Base-by-base conservation (phyloP, 257 asterid genomes). In the Eustoma russellianum region DNA sequence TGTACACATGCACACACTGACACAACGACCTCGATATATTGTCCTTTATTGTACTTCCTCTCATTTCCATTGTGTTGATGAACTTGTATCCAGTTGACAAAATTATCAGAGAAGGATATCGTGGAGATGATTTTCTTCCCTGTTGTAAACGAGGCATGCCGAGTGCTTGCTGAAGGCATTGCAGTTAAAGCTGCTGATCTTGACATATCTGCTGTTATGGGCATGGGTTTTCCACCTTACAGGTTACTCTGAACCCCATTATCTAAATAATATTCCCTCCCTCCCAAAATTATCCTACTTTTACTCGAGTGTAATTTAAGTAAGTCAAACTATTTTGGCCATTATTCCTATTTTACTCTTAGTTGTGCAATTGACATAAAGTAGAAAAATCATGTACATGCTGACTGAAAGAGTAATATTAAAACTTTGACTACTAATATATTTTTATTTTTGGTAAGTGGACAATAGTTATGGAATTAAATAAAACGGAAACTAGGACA, bases 191-290 rank as follows among this genome's bases (percentile, higher is more conserved):
- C 99, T 61, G 77, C 95, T 12, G 99, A 92, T 75, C 93, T 92
- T 5, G 99, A 92, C 79, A 76, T 92, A 41, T 73, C 99, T 51
- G 80, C 88, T 47, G 86, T 92, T 52, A 85, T 88, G 99, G 97
- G 99, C 68, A 81, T 85, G 93, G 99, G 99, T 9, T 92, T 85
- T 64, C 97, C 99, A 13, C 90, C 97, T 52, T 92, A 88, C 83
- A 80, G 98, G 96, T 91, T 38, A 38, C 12, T 7, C 7, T 5
- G 7, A 38, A 38, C 7, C 12, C 43, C 43, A 38, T 3, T 11
- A 38, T 35, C 9, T 35, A 35, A n/a, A n/a, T n/a, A n/a, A n/a
- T n/a, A n/a, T n/a, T n/a, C n/a, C n/a, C n/a, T n/a, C n/a, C n/a
- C n/a, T n/a, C n/a, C n/a, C n/a, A n/a, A n/a, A n/a, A n/a, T n/a